These are phyloP conservation scores for Heterobasidion parviporum DNA, from an alignment of 1,284 basidiomycete species.

Conservation along the genomic window DNA sequence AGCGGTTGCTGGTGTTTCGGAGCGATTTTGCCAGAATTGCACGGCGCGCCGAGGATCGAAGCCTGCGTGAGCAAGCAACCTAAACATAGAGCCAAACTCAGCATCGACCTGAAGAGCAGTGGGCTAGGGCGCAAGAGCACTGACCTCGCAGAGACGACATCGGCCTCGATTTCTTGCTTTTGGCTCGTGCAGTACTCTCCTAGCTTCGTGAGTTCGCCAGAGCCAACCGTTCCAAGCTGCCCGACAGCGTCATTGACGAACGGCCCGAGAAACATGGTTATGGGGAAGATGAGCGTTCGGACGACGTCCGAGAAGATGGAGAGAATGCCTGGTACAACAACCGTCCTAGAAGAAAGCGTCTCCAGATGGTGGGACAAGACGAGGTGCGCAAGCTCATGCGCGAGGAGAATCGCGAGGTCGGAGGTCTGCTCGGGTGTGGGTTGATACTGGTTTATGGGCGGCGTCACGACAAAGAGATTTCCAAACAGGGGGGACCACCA, in stretches of 20 bases:
- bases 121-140: constrained; percentile 8
- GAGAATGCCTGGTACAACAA: constrained; percentile 73
- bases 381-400: constrained; percentile 85
- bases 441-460: constrained; percentile 28
- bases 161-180: constrained; percentile 81
- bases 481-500: constrained; percentile 46
- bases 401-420: constrained; percentile 77
- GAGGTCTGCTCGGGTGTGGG: constrained; percentile 76
- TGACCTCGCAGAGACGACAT: constrained; percentile 77
- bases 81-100: constrained; percentile 16
- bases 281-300: constrained; percentile 72
- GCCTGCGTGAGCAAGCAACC: constrained; percentile 80
- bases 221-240: constrained; percentile 67
- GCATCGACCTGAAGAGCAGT: neutral
- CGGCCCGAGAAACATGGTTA: constrained; percentile 85
- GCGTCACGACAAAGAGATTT: constrained; percentile 29
- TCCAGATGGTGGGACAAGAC: constrained; percentile 86
- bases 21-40: constrained; percentile 61
- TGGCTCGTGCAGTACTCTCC: constrained; percentile 67
- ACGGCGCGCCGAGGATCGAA: constrained; percentile 75
- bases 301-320: constrained; percentile 71
- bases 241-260: constrained; percentile 88
- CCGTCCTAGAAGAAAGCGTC: constrained; percentile 73
- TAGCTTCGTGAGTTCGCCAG: constrained; percentile 63
- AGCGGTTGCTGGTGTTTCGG: constrained; percentile 21